phyloP scores from a whole-genome alignment of 2,329 filamentous ascomycete genomes.

The Aureobasidium sp. region DNA sequence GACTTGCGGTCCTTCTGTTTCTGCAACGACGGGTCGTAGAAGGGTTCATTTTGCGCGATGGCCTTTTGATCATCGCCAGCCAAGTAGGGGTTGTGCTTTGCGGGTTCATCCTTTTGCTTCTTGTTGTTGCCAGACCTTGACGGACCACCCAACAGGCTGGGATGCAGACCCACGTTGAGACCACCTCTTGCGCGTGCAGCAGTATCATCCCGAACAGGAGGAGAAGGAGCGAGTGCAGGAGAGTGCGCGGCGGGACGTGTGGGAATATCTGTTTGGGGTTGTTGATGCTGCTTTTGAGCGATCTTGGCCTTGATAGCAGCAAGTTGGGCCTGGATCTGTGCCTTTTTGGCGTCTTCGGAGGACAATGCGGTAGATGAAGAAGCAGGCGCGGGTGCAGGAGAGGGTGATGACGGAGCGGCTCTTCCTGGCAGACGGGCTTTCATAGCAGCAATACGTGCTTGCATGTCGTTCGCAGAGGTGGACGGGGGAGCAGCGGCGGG shows the following conservation, averaged over 20 bases:
- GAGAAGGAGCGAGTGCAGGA: slow-evolving; percentile 17
- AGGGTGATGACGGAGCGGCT: slow-evolving; percentile 8
- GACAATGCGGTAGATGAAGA: slow-evolving; percentile 15
- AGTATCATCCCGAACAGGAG: slow-evolving; percentile 40
- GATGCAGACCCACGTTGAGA: slow-evolving; percentile 67
- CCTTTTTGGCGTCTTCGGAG: slow-evolving; percentile 3
- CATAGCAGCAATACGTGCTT: slow-evolving; percentile 15
- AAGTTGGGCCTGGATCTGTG: slow-evolving; percentile 19
- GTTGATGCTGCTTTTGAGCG: slow-evolving; percentile 21
- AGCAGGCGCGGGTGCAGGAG: slow-evolving; percentile 14
- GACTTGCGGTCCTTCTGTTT: slow-evolving; percentile 56
- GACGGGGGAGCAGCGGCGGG: slow-evolving; percentile 1
- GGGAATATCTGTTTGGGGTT: neutral
- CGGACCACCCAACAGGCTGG: slow-evolving; percentile 53
- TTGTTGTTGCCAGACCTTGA: slow-evolving; percentile 26
- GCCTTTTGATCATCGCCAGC: slow-evolving; percentile 28
- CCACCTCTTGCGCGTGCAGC: slow-evolving; percentile 50
- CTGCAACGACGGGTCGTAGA: slow-evolving; percentile 65
- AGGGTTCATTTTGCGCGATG: slow-evolving; percentile 62
- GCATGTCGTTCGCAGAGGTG: neutral
- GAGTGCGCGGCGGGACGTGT: neutral
- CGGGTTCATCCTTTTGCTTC: slow-evolving; percentile 38
- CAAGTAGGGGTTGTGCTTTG: slow-evolving; percentile 31
- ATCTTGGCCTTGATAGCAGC: slow-evolving; percentile 25
- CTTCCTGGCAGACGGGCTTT: slow-evolving; percentile 13